A percentile compares a stretch with the other conserved stretches of the same genome.
Conservation (phyloP, 208 protist genomes). For the Novymonas esmeraldas region DNA sequence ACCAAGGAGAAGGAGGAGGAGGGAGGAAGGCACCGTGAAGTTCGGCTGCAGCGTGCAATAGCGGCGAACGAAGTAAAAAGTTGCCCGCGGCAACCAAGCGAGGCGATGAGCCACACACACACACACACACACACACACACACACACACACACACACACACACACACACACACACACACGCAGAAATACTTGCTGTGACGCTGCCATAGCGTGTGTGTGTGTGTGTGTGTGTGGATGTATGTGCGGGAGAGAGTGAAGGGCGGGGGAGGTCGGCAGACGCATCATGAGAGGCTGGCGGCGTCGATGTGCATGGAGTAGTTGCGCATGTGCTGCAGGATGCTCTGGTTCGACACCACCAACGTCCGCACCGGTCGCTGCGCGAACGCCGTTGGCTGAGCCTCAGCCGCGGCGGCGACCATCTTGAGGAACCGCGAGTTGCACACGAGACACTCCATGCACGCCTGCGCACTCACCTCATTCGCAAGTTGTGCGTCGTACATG, state of each 20-base stretch:
- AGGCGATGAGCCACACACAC: too few relatives aligned
- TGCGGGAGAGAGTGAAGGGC: background rate
- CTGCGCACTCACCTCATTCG: slow-evolving; percentile 71
- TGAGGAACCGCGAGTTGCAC: slow-evolving; percentile 78
- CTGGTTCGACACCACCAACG: slow-evolving; percentile 77
- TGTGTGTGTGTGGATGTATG: background rate
- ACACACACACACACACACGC: too few relatives aligned
- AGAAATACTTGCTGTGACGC: too few relatives aligned
- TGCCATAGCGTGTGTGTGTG: too few relatives aligned
- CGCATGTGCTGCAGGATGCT: slow-evolving; percentile 82
- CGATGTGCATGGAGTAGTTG: slow-evolving; percentile 54
- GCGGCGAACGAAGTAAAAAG: too few relatives aligned
- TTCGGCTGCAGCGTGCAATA: too few relatives aligned
- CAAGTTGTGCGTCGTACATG: slow-evolving; percentile 41
- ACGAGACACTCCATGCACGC: slow-evolving; percentile 81
- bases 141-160: too few relatives aligned
- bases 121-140: too few relatives aligned
- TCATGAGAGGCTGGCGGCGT: slow-evolving; percentile 10
- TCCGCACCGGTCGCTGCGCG: slow-evolving; percentile 38
- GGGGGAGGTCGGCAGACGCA: background rate
- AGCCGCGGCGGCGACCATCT: slow-evolving; percentile 37
- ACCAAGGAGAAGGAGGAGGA: too few relatives aligned
- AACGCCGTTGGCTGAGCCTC: slow-evolving; percentile 32
- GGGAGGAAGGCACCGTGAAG: too few relatives aligned
- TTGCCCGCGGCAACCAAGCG: too few relatives aligned